Evolutionary conservation across 768 basidiomycete genomes (phyloP).

Genomic region (Auricularia sp.): DNA sequence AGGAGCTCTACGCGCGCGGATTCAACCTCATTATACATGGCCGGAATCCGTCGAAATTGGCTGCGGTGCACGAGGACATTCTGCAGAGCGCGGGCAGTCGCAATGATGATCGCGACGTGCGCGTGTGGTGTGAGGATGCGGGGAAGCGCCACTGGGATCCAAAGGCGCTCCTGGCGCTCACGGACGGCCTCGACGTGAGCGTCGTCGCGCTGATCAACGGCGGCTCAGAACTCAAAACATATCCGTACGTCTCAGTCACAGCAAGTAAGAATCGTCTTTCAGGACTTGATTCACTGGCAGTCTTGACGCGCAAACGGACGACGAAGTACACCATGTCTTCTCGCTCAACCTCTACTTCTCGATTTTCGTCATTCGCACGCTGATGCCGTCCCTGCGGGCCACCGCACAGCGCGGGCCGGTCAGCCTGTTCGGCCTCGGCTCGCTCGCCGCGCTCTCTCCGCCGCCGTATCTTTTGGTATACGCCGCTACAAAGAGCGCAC

Average conservation of each 20-base stretch:
- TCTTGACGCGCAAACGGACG: slow-evolving; percentile 7
- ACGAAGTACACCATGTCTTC: not conserved
- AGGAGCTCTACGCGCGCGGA: slow-evolving; percentile 5
- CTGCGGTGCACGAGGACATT: slow-evolving; percentile 4
- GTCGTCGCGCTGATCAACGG: slow-evolving; percentile 6
- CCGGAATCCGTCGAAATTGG: slow-evolving; percentile 5
- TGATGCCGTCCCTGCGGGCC: slow-evolving; percentile 6
- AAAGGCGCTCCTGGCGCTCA: slow-evolving; percentile 1
- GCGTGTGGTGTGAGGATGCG: not conserved
- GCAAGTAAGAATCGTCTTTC: too few species aligned
- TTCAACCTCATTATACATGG: slow-evolving; percentile 11
- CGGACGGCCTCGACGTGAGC: slow-evolving; percentile 7
- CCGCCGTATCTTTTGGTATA: slow-evolving; percentile 7
- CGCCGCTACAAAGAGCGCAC: slow-evolving; percentile 5
- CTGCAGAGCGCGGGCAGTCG: not conserved
- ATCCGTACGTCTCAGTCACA: not conserved
- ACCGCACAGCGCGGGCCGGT: not conserved
- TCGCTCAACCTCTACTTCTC: slow-evolving; percentile 6
- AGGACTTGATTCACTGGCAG: not conserved
- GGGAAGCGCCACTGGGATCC: slow-evolving; percentile 8
- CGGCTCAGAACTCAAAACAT: slow-evolving; percentile 1
- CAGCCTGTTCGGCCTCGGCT: slow-evolving; percentile 6
- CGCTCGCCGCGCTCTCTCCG: slow-evolving; percentile 5
- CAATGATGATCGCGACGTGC: not conserved
- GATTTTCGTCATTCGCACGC: slow-evolving; percentile 4